phyloP scores from a whole-genome alignment of 2,329 filamentous ascomycete genomes.

The Fusarium buharicum region DNA sequence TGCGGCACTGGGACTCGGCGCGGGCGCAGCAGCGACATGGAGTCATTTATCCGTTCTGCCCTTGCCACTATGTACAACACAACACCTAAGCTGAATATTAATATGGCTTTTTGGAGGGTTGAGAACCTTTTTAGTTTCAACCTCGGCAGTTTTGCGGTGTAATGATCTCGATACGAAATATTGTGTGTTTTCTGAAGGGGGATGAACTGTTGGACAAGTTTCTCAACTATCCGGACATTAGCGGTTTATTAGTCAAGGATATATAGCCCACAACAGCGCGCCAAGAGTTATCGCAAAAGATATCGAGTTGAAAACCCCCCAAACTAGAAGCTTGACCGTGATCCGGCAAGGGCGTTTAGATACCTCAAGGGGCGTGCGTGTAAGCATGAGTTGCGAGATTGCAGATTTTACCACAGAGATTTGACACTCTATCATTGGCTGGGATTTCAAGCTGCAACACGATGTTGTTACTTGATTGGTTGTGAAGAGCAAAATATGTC shows the following conservation, averaged over 20 bases:
- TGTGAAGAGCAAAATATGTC: constrained; percentile 28
- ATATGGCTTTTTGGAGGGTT: constrained; percentile 6
- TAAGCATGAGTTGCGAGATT: constrained; percentile 37
- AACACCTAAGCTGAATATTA: constrained; percentile 5
- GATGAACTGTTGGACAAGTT: constrained; percentile 17
- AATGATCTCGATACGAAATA: constrained; percentile 8
- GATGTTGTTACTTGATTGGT: constrained; percentile 33
- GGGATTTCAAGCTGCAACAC: constrained; percentile 18
- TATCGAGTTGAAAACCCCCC: not conserved
- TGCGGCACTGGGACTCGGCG: not conserved
- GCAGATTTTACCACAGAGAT: constrained; percentile 21
- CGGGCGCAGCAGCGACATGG: constrained; percentile 24
- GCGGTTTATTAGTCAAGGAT: constrained; percentile 5
- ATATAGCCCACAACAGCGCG: constrained; percentile 7
- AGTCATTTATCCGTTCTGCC: constrained; percentile 31
- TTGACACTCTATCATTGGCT: constrained; percentile 21
- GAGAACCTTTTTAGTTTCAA: constrained; percentile 16
- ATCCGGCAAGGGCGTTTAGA: not conserved
- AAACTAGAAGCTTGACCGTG: not conserved
- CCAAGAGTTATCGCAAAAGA: not conserved
- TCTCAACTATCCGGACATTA: constrained; percentile 3
- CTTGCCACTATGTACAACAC: constrained; percentile 17
- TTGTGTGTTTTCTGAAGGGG: constrained; percentile 1
- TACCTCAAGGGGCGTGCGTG: constrained; percentile 22
- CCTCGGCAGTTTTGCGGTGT: constrained; percentile 38